Evolutionary conservation across 169 alveolate species (phyloP), one percentile per base, ranked within the genome.

Genomic region (Plasmodium knowlesi): DNA sequence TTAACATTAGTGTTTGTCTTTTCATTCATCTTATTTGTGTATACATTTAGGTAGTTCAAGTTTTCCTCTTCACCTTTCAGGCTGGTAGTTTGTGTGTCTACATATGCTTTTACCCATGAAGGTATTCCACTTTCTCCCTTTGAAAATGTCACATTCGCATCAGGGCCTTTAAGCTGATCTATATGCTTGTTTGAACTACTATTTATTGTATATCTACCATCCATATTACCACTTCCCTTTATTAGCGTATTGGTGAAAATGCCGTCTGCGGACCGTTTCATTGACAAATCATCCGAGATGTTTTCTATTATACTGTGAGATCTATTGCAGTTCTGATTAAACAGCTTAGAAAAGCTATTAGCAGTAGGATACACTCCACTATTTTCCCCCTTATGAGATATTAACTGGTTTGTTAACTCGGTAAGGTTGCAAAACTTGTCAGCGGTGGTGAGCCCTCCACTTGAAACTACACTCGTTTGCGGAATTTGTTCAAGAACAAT

Each of bases 141-240:
- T 39, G 76, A 32, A 39, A 83, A 67, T 34, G 19, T 67, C 22
- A 70, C 76, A 72, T 61, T 54, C 10, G 32, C 32, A 19, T 67
- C 92, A 30, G 50, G 14, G 53, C 74, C 30, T 54, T 83, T 83
- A 83, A 16, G n/a, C 43, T 16, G 41, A 22, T 83, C 92, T 71
- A 71, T n/a, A 37, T 70, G 50, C 43, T 73, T 83, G 46, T n/a
- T 84, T n/a, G 54, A 25, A 72, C 50, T 84, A 6, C 9, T 30
- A 73, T 43, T 73, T 25, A 73, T 50, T 12, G 53, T 39, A 14
- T 50, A 72, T 10, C 9, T 39, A 30, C 61, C 41, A 57, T 67
- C 78, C 12, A 72, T 41, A 84, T 12, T 74, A 12, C 37, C 78
- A 53, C 32, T 39, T 28, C 30, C 34, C 39, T 84, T 72, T 6